phyloP scores from a whole-genome alignment of 331 rosid genomes.

The Quercus phellos region DNA sequence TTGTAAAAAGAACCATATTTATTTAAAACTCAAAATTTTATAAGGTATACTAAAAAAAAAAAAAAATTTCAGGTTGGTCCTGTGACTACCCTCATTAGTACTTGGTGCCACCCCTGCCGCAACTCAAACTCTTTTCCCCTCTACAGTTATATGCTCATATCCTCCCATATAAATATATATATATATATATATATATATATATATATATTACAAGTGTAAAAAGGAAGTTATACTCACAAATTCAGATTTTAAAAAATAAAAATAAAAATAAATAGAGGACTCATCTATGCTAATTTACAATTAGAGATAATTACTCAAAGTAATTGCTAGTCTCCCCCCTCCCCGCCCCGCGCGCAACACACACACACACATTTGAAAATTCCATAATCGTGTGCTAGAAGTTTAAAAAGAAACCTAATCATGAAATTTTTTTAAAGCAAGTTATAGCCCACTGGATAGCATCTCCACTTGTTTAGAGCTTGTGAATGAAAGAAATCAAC shows the following conservation, averaged over 20 bases:
- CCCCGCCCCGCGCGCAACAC: too few relatives aligned
- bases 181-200: too few relatives aligned
- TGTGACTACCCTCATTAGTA: too few relatives aligned
- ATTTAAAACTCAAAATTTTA: too few relatives aligned
- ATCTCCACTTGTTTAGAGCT: conserved; percentile 93
- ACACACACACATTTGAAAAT: background rate
- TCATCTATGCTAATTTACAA: background rate
- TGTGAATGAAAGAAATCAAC: conserved; percentile 23
- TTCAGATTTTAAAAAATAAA: too few relatives aligned
- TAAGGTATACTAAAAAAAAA: too few relatives aligned
- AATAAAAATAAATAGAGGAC: too few relatives aligned
- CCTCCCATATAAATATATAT: background rate
- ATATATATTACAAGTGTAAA: too few relatives aligned
- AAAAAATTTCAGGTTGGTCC: too few relatives aligned
- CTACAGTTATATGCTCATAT: background rate
- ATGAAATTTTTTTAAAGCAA: background rate
- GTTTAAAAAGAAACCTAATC: background rate
- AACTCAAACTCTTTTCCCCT: too few relatives aligned
- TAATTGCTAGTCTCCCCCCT: background rate
- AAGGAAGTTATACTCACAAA: too few relatives aligned
- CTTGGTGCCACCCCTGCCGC: rapidly evolving
- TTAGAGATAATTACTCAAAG: background rate
- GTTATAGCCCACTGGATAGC: conserved; percentile 45
- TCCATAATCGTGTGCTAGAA: background rate
- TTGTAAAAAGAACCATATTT: too few relatives aligned